Base-by-base conservation (phyloP, 1,284 basidiomycete genomes). In the Ceratobasidium sp. region DNA sequence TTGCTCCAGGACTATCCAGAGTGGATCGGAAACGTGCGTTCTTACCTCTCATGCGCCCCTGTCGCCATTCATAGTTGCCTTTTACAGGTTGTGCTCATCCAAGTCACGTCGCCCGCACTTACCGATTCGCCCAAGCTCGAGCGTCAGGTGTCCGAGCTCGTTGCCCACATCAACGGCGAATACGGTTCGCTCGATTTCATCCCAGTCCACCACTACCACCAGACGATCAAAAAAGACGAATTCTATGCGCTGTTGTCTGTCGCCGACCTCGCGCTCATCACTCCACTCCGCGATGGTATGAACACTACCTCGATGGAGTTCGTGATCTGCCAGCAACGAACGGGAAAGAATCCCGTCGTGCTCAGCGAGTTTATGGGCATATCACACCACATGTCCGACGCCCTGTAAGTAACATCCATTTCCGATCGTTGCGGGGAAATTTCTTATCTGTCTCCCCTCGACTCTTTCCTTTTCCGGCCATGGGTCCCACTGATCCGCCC, bases 231-330 rank as follows among this genome's bases (percentile, higher is more conserved):
- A 83, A 94, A 95, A 83, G 96, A 99, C 84, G 97, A 99, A 85
- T 99, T 98, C 85, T 99, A 98, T 85, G 97, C 96, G 0, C 89
- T 99, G n/a, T 88, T 99, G 26, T 93, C 91, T 35, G 96, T 96
- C 0, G 97, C 97, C 13, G 97, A 99, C 84, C 88, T 99, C 28
- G 97, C 94, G 8, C 92, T 99, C 33, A 98, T 99, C 84, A 99
- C 97, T 0, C 96, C 96, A 0, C 89, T 99, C 7, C 91, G 97
- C 37, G 97, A 99, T 82, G 97, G 97, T 10, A 99, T 99, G 97
- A 99, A 99, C 88, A 99, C 98, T 10, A 99, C 96, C 0, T 92
- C 91, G 65, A 99, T 99, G 97, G 97, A 99, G 85, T 99, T 95
- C 84, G 94, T 98, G 63, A 92, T 99, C 78, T 96, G 96, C 74